phyloP scores from a whole-genome alignment of 108 stramenopile genomes.

The Seminavis robusta region DNA sequence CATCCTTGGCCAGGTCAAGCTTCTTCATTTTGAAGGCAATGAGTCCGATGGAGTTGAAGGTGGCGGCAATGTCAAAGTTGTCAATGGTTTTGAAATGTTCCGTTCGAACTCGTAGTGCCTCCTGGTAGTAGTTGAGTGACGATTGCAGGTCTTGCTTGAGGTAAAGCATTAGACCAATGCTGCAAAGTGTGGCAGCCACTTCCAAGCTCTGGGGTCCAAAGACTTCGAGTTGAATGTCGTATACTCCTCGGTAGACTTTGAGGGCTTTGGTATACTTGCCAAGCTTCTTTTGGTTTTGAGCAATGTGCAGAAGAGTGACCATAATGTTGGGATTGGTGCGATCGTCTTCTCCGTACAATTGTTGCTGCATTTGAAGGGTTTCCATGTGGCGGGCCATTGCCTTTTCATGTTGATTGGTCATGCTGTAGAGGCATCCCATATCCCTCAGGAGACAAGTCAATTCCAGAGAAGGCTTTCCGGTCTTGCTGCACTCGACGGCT shows the following conservation, averaged over 20 bases:
- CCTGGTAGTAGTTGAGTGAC: constrained; percentile 59
- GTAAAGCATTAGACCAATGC: constrained; percentile 53
- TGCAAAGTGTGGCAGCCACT: constrained; percentile 46
- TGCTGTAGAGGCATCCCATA: constrained; percentile 66
- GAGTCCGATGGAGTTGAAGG: constrained; percentile 62
- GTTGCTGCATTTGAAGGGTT: constrained; percentile 50
- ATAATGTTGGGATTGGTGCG: constrained; percentile 46
- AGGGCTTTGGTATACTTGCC: constrained; percentile 36
- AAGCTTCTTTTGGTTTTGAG: constrained; percentile 32
- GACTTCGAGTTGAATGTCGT: constrained; percentile 20
- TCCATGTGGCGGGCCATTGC: constrained; percentile 57
- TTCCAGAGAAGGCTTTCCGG: constrained; percentile 39
- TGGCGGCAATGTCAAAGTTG: constrained; percentile 50
- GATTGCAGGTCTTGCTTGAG: constrained; percentile 28
- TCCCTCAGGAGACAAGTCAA: constrained; percentile 67
- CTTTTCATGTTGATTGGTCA: constrained; percentile 38
- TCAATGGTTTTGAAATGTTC: constrained; percentile 40
- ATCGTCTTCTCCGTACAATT: constrained; percentile 32
- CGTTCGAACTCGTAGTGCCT: constrained; percentile 43
- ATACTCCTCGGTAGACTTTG: constrained; percentile 33
- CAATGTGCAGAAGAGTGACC: constrained; percentile 41
- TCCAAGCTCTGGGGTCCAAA: constrained; percentile 29
- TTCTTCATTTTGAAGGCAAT: constrained; percentile 51
- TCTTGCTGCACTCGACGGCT: constrained; percentile 28
- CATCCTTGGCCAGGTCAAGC: constrained; percentile 36